Conservation (phyloP, 129 eudicot genomes). For the Calendula officinalis region DNA sequence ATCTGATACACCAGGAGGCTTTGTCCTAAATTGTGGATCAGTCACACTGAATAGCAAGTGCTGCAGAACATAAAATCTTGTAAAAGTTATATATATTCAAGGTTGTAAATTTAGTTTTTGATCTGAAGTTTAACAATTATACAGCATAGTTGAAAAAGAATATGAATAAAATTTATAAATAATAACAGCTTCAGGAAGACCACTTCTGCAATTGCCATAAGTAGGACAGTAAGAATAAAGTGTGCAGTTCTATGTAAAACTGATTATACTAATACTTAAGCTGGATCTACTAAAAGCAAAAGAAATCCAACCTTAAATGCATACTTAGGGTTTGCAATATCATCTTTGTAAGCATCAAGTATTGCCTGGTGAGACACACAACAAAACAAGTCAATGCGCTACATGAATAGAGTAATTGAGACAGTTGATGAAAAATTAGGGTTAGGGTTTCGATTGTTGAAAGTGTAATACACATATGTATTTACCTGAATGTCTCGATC, state of each 20-base stretch:
- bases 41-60: constrained; percentile 89
- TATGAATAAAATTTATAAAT: too few relatives aligned
- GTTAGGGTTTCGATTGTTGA: constrained; percentile 8
- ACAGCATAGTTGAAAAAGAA: too few relatives aligned
- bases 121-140: too few relatives aligned
- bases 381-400: too few relatives aligned
- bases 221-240: too few relatives aligned
- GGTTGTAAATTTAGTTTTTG: too few relatives aligned
- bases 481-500: constrained; percentile 91
- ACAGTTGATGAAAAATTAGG: constrained; percentile 13
- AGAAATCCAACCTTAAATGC: constrained; percentile 72
- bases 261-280: too few relatives aligned
- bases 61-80: constrained; percentile 44
- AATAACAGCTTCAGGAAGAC: too few relatives aligned
- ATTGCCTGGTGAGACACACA: constrained; percentile 47
- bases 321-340: constrained; percentile 74
- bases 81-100: too few relatives aligned
- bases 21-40: constrained; percentile 69
- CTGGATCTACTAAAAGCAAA: too few relatives aligned
- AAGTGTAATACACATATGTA: background rate
- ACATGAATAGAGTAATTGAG: background rate
- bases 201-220: too few relatives aligned
- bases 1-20: constrained; percentile 96
- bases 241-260: too few relatives aligned
- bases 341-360: constrained; percentile 94